phyloP scores from a whole-genome alignment of 495 filamentous ascomycete genomes.

The Hypoxylon trugodes region DNA sequence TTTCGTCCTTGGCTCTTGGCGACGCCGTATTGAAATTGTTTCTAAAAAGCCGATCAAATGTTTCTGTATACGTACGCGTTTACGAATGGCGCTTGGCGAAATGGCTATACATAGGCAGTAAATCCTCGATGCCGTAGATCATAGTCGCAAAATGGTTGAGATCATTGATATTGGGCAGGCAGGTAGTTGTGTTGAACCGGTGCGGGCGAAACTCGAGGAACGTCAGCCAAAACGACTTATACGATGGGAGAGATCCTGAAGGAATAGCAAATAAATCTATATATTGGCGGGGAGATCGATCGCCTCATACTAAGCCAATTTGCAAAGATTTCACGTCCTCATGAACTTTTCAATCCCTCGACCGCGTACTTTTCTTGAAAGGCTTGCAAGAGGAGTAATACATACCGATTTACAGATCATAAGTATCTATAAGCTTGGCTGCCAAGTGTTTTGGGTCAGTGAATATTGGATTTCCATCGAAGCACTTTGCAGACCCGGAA shows the following conservation, averaged over 20 bases:
- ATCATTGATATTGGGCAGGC: slow-evolving; percentile 5
- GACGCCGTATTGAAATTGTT: slow-evolving; percentile 30
- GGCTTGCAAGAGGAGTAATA: slow-evolving; percentile 20
- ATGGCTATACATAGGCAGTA: slow-evolving; percentile 34
- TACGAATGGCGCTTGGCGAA: slow-evolving; percentile 36
- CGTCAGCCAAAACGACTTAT: slow-evolving; percentile 2
- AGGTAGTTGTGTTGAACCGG: slow-evolving; percentile 1
- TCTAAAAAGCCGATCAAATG: slow-evolving; percentile 37
- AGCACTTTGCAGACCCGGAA: slow-evolving; percentile 25
- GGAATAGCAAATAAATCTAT: slow-evolving; percentile 13
- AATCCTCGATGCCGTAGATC: slow-evolving; percentile 26
- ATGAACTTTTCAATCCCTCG: slow-evolving; percentile 3
- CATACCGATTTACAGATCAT: slow-evolving; percentile 14
- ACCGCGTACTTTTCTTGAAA: neutral
- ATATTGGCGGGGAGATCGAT: neutral
- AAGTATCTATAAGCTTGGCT: slow-evolving; percentile 24
- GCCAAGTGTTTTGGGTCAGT: slow-evolving; percentile 39
- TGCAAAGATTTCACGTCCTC: neutral
- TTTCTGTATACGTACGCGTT: slow-evolving; percentile 28
- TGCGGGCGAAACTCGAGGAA: slow-evolving; percentile 26
- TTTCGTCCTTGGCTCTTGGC: slow-evolving; percentile 38
- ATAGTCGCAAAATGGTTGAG: slow-evolving; percentile 10
- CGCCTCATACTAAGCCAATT: slow-evolving; percentile 9
- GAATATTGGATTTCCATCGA: slow-evolving; percentile 29
- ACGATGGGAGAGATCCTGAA: slow-evolving; percentile 24